phyloP scores from a whole-genome alignment of 106 monocot genomes.

The Ottelia alismoides region DNA sequence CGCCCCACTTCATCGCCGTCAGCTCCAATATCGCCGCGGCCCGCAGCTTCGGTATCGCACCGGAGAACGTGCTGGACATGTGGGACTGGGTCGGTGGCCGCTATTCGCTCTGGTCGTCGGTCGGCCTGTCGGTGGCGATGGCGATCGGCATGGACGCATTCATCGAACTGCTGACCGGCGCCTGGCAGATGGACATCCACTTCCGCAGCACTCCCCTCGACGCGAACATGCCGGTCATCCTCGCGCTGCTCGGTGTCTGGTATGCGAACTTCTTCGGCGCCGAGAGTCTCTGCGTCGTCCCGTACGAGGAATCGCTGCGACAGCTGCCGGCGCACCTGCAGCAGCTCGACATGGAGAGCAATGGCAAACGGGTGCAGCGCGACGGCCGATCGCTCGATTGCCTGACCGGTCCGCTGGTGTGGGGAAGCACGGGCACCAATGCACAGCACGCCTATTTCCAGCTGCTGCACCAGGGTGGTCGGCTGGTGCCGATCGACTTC shows the following conservation, averaged over 20 bases:
- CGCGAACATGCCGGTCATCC: slow-evolving; percentile 4
- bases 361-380: slow-evolving; percentile 1
- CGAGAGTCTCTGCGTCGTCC: not conserved
- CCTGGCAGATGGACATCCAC: slow-evolving; percentile 1
- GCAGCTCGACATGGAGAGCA: slow-evolving; percentile 8
- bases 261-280: not conserved
- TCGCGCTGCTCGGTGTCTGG: slow-evolving; percentile 8
- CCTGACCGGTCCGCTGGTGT: slow-evolving; percentile 1
- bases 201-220: not conserved
- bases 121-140: slow-evolving; percentile 3
- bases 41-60: not conserved
- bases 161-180: not conserved
- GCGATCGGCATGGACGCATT: slow-evolving; percentile 1
- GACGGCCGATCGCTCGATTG: not conserved
- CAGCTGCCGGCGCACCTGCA: slow-evolving; percentile 7
- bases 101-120: slow-evolving; percentile 1
- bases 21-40: not conserved
- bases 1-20: slow-evolving; percentile 4
- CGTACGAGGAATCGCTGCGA: slow-evolving; percentile 1
- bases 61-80: not conserved
- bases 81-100: slow-evolving; percentile 14
- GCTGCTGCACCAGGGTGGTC: slow-evolving; percentile 8
- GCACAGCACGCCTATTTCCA: slow-evolving; percentile 12
- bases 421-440: slow-evolving; percentile 8
- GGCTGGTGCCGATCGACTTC: slow-evolving; percentile 5